Evolutionary conservation across 2,329 filamentous ascomycete genomes (phyloP).

Genomic region (Ophiostoma himal-ulmi): DNA sequence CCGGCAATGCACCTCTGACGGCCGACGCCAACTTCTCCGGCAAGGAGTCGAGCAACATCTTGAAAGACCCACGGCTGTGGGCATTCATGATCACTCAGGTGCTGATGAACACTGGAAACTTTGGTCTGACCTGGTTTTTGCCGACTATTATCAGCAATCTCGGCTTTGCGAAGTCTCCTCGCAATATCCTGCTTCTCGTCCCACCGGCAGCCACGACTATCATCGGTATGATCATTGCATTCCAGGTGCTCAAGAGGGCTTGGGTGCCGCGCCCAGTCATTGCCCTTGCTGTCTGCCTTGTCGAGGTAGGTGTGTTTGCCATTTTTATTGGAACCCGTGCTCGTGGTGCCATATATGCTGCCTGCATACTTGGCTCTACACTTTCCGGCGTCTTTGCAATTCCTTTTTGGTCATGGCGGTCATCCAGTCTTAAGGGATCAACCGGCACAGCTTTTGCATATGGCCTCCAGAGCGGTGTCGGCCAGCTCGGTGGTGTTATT

Average conservation of each 20-base stretch:
- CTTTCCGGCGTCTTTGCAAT: conserved; percentile 19
- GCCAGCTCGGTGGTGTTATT: conserved; percentile 22
- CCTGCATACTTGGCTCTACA: conserved; percentile 10
- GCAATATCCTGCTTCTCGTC: conserved; percentile 22
- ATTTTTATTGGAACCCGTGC: conserved; percentile 20
- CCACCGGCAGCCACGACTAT: conserved; percentile 19
- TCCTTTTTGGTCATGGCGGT: conserved; percentile 23
- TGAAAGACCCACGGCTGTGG: conserved; percentile 21
- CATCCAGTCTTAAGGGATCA: conserved; percentile 19
- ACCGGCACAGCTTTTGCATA: conserved; percentile 21
- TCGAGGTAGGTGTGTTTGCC: conserved; percentile 22
- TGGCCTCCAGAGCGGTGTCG: conserved; percentile 21
- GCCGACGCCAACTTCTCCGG: conserved; percentile 18
- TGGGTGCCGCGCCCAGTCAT: conserved; percentile 20
- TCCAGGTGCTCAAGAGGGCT: conserved; percentile 15
- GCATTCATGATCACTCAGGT: conserved; percentile 22
- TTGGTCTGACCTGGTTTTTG: conserved; percentile 22
- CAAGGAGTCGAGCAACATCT: conserved; percentile 16
- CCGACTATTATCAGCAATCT: conserved; percentile 20
- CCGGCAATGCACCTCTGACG: conserved; percentile 18
- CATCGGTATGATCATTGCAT: conserved; percentile 15
- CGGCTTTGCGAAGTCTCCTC: conserved; percentile 13
- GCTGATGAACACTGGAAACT: conserved; percentile 23
- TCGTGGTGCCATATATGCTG: conserved; percentile 14
- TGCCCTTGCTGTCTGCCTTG: conserved; percentile 14